These are phyloP conservation scores for Nematocida homosporus DNA, from an alignment of 371 early-diverging fungal genomes.

Conservation along the genomic window DNA sequence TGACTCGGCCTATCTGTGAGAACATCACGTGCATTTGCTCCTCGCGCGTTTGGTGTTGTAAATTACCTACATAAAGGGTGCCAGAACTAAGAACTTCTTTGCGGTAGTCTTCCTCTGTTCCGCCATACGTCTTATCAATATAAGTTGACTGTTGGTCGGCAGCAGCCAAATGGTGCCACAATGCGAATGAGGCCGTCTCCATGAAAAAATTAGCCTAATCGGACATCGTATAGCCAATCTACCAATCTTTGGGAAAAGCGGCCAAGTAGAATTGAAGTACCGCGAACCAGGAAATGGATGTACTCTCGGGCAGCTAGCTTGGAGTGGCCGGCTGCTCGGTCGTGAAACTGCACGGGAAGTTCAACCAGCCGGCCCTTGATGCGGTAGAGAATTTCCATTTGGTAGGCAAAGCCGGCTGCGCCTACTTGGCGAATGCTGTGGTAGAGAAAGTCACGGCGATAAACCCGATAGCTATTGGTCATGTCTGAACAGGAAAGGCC, in stretches of 20 bases:
- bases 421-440: constrained; percentile 77
- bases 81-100: constrained; percentile 60
- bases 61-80: constrained; percentile 88
- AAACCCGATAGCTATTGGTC: constrained; percentile 90
- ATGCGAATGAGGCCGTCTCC: constrained; percentile 12
- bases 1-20: constrained; percentile 75
- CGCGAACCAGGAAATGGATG: constrained; percentile 39
- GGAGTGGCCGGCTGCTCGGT: constrained; percentile 60
- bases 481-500: constrained; percentile 81
- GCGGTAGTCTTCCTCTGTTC: constrained; percentile 68
- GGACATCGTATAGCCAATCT: neutral
- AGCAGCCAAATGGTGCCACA: constrained; percentile 22
- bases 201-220: too few relatives aligned
- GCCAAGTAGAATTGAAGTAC: neutral
- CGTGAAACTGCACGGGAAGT: constrained; percentile 65
- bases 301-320: constrained; percentile 55
- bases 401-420: constrained; percentile 93
- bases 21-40: constrained; percentile 75
- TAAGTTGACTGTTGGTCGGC: constrained; percentile 41
- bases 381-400: constrained; percentile 97
- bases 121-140: constrained; percentile 58
- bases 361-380: constrained; percentile 81
- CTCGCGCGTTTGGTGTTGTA: constrained; percentile 76
- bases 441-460: constrained; percentile 81
- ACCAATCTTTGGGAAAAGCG: neutral